A percentile compares a stretch with the other conserved stretches of the same genome.
phyloP scores from a whole-genome alignment of 2,329 filamentous ascomycete genomes.

The Aspergillus calidoustus region DNA sequence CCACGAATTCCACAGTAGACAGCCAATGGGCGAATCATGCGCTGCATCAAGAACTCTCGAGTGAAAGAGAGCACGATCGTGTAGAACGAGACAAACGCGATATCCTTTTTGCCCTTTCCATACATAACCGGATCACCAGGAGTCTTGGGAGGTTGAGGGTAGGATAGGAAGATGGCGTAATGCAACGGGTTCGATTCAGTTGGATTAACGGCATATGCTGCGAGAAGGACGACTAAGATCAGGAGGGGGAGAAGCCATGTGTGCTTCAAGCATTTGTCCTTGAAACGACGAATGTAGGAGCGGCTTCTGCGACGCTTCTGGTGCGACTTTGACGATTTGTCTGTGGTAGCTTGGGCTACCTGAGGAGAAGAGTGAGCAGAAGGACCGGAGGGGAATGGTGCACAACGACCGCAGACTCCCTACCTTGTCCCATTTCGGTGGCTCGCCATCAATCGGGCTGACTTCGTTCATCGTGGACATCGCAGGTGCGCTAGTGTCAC shows the following conservation, averaged over 20 bases:
- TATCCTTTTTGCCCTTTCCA: slow-evolving; percentile 84
- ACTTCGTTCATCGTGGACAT: slow-evolving; percentile 51
- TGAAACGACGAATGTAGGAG: slow-evolving; percentile 49
- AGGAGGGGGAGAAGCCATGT: slow-evolving; percentile 72
- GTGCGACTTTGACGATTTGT: slow-evolving; percentile 41
- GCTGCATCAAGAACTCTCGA: slow-evolving; percentile 95
- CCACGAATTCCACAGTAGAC: slow-evolving; percentile 69
- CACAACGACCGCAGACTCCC: slow-evolving; percentile 6
- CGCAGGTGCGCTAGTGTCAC: slow-evolving; percentile 52
- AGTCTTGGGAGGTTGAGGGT: slow-evolving; percentile 66
- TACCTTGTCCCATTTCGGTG: slow-evolving; percentile 39
- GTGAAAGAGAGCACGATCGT: slow-evolving; percentile 89
- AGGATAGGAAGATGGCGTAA: slow-evolving; percentile 87
- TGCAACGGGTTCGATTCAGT: slow-evolving; percentile 77
- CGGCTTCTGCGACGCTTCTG: slow-evolving; percentile 51
- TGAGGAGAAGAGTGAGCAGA: slow-evolving; percentile 20
- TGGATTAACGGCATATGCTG: slow-evolving; percentile 75
- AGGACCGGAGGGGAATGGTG: slow-evolving; percentile 1
- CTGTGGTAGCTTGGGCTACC: slow-evolving; percentile 29
- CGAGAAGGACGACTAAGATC: slow-evolving; percentile 66
- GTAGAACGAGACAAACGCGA: slow-evolving; percentile 89
- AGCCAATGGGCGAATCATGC: slow-evolving; percentile 77
- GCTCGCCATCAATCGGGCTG: slow-evolving; percentile 37
- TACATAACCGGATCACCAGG: slow-evolving; percentile 67
- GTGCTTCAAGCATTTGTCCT: slow-evolving; percentile 51